These are phyloP conservation scores for Cadophora malorum DNA, from an alignment of 2,329 filamentous ascomycete genomes.

Conservation along the genomic window DNA sequence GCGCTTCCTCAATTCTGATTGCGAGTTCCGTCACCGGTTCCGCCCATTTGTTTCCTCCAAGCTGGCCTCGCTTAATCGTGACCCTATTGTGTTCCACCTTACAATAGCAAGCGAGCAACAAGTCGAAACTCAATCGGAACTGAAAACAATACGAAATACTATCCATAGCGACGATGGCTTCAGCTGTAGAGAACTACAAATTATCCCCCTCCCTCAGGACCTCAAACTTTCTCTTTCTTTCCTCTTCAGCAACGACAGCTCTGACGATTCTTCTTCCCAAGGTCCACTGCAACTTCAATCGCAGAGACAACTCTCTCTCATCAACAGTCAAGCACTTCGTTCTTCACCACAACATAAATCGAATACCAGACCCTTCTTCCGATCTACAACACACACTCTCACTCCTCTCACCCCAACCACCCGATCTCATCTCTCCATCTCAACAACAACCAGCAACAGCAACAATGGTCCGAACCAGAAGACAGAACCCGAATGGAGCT, in stretches of 20 bases:
- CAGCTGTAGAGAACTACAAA: not conserved
- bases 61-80: not conserved
- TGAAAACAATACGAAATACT: not conserved
- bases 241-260: constrained; percentile 8
- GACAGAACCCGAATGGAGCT: not conserved
- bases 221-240: not conserved
- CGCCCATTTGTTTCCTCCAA: not conserved
- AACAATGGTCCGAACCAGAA: constrained; percentile 14
- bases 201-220: not conserved
- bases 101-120: constrained; percentile 11
- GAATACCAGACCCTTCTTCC: not conserved
- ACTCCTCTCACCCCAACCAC: not conserved
- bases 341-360: constrained; percentile 2
- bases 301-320: not conserved
- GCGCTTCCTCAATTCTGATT: not conserved
- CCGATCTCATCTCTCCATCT: not conserved
- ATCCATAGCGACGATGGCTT: not conserved
- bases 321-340: not conserved
- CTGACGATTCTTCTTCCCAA: not conserved
- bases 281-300: not conserved
- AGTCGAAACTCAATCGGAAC: not conserved
- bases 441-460: not conserved
- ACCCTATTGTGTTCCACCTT: constrained; percentile 2
- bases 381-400: not conserved
- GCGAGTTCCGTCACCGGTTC: not conserved